phyloP scores from a whole-genome alignment of 2,329 filamentous ascomycete species.

The Alternaria consortialis region DNA sequence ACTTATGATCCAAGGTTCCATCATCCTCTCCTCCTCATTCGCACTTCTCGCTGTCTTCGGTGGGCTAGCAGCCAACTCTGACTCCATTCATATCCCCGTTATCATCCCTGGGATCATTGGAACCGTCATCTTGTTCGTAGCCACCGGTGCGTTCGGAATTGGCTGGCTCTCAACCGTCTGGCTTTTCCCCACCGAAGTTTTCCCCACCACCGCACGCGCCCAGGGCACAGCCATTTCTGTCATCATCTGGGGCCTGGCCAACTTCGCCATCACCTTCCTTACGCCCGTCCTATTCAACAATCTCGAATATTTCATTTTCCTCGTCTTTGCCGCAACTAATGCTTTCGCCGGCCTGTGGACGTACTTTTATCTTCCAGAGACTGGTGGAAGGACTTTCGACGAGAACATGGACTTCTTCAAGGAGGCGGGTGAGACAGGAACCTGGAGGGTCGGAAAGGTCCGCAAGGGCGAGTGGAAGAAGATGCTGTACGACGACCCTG shows the following conservation, averaged over 20 bases:
- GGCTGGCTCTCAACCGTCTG: conserved; percentile 68
- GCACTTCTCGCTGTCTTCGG: conserved; percentile 63
- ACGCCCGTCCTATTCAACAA: conserved; percentile 69
- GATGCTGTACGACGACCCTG: conserved; percentile 54
- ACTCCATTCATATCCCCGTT: conserved; percentile 49
- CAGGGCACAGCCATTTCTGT: conserved; percentile 65
- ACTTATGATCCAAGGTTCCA: conserved; percentile 63
- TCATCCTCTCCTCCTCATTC: conserved; percentile 60
- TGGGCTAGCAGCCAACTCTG: conserved; percentile 56
- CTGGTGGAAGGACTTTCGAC: conserved; percentile 66
- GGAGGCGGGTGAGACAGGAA: conserved; percentile 60
- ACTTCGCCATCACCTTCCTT: conserved; percentile 66
- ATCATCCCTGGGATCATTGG: conserved; percentile 61
- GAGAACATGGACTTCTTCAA: conserved; percentile 69
- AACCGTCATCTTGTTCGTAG: conserved; percentile 62
- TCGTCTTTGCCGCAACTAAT: conserved; percentile 65
- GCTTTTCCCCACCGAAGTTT: conserved; percentile 69
- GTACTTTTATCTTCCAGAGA: conserved; percentile 63
- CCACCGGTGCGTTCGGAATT: conserved; percentile 69
- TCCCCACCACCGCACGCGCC: conserved; percentile 63
- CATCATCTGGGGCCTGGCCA: conserved; percentile 65
- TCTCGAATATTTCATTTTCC: conserved; percentile 66
- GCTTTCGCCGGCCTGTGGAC: conserved; percentile 65
- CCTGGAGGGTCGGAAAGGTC: conserved; percentile 64
- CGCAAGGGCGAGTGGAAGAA: conserved; percentile 61